Evolutionary conservation across 129 eudicot species (phyloP).

Genomic region (Deinandra increscens): DNA sequence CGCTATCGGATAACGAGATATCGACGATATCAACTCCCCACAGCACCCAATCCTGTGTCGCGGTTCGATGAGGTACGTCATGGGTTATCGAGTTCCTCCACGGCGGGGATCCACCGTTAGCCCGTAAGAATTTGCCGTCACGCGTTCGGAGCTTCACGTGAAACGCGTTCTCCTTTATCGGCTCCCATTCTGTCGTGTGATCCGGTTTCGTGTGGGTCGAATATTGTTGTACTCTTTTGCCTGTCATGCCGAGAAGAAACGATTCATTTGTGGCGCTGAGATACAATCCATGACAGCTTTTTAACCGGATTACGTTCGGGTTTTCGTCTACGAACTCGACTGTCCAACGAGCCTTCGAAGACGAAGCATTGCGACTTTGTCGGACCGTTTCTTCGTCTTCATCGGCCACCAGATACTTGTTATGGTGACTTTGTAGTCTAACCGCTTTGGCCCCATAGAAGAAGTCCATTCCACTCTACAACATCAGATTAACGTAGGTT

Average conservation of each 20-base stretch:
- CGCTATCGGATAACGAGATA: conserved; percentile 39
- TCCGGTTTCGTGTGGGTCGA: conserved; percentile 25
- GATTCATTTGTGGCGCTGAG: conserved; percentile 51
- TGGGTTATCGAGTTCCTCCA: conserved; percentile 84
- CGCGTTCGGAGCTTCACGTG: conserved; percentile 40
- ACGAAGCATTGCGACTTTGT: conserved; percentile 55
- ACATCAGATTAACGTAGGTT: neutral
- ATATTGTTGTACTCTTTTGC: conserved; percentile 53
- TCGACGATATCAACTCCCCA: conserved; percentile 83
- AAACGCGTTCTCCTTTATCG: conserved; percentile 39
- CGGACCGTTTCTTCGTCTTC: conserved; percentile 55
- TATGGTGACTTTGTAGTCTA: conserved; percentile 51
- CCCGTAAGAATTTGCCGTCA: conserved; percentile 66
- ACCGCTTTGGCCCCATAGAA: conserved; percentile 59
- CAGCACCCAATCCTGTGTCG: conserved; percentile 78
- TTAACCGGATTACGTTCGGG: conserved; percentile 47
- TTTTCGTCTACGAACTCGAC: conserved; percentile 45
- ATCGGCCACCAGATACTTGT: conserved; percentile 61
- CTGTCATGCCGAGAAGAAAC: conserved; percentile 65
- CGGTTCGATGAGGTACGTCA: conserved; percentile 72
- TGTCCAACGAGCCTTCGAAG: conserved; percentile 59
- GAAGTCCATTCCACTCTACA: conserved; percentile 71
- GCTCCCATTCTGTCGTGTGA: conserved; percentile 57
- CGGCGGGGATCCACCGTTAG: conserved; percentile 74
- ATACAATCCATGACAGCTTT: conserved; percentile 58